Conservation (phyloP, 1,139 yeast species). For the Candida glucosophila region DNA sequence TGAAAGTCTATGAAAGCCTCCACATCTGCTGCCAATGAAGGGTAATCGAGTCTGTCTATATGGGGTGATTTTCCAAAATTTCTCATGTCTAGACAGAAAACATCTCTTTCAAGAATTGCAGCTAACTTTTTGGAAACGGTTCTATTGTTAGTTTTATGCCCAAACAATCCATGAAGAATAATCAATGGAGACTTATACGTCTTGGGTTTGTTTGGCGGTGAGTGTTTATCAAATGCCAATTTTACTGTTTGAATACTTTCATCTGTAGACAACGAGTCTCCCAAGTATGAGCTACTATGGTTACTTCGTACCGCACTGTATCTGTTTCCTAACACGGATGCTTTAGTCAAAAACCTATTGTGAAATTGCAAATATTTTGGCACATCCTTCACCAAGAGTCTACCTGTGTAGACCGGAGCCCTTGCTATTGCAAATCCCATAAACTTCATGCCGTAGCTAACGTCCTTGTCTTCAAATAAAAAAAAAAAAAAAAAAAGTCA, state of each 20-base stretch:
- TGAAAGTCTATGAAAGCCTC: slow-evolving; percentile 54
- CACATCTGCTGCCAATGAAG: slow-evolving; percentile 78
- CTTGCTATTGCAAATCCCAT: too few species aligned
- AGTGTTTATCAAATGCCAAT: slow-evolving; percentile 21
- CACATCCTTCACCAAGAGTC: too few species aligned
- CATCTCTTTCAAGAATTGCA: slow-evolving; percentile 33
- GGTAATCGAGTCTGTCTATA: slow-evolving; percentile 58
- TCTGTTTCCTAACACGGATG: too few species aligned
- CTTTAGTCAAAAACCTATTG: too few species aligned
- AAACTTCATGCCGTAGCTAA: too few species aligned
- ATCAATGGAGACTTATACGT: slow-evolving; percentile 45
- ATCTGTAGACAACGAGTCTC: slow-evolving; percentile 16
- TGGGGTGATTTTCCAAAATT: slow-evolving; percentile 95
- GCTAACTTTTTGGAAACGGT: slow-evolving; percentile 52
- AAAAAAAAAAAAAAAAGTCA: too few species aligned
- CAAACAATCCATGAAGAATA: slow-evolving; percentile 84
- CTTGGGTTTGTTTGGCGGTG: slow-evolving; percentile 11
- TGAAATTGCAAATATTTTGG: too few species aligned
- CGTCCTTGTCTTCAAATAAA: too few species aligned
- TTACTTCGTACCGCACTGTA: too few species aligned
- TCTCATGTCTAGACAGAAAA: slow-evolving; percentile 74
- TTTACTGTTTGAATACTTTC: slow-evolving; percentile 25
- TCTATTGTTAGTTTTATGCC: slow-evolving; percentile 71
- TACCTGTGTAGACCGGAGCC: too few species aligned
- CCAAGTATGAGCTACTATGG: slow-evolving; percentile 15